phyloP scores from a whole-genome alignment of 495 filamentous ascomycete genomes.

The Pseudoneurospora amorphoporcata region DNA sequence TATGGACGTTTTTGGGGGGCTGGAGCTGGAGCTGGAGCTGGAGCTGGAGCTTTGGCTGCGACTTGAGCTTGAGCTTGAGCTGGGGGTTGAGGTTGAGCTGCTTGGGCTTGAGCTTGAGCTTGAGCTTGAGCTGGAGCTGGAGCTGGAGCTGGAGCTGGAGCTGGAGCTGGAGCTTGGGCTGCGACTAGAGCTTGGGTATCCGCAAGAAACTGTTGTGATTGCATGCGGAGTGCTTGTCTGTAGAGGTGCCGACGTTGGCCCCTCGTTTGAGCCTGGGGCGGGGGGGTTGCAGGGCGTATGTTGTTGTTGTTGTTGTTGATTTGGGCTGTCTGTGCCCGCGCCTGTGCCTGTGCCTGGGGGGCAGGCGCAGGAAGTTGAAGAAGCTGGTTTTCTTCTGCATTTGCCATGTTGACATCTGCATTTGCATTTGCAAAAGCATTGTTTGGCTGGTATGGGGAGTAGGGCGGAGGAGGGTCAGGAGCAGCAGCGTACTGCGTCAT shows the following conservation, averaged over 20 bases:
- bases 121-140: too few relatives aligned
- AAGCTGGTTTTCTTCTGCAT: too few relatives aligned
- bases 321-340: background rate
- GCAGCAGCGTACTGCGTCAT: background rate
- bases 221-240: background rate
- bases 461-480: background rate
- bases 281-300: background rate
- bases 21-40: too few relatives aligned
- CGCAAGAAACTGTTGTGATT: background rate
- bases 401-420: background rate
- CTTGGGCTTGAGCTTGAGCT: too few relatives aligned
- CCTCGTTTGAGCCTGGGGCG: background rate
- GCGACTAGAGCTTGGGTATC: too few relatives aligned
- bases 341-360: too few relatives aligned
- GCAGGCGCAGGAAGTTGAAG: background rate
- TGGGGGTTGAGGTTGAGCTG: too few relatives aligned
- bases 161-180: too few relatives aligned
- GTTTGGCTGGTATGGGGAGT: background rate
- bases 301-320: background rate
- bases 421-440: background rate
- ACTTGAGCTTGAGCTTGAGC: too few relatives aligned
- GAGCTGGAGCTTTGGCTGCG: too few relatives aligned
- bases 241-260: background rate
- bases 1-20: too few relatives aligned
- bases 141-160: too few relatives aligned